Evolutionary conservation across 2,329 filamentous ascomycete species (phyloP), one percentile per base, ranked within the genome.

Genomic region (Pseudogymnoascus sp.): DNA sequence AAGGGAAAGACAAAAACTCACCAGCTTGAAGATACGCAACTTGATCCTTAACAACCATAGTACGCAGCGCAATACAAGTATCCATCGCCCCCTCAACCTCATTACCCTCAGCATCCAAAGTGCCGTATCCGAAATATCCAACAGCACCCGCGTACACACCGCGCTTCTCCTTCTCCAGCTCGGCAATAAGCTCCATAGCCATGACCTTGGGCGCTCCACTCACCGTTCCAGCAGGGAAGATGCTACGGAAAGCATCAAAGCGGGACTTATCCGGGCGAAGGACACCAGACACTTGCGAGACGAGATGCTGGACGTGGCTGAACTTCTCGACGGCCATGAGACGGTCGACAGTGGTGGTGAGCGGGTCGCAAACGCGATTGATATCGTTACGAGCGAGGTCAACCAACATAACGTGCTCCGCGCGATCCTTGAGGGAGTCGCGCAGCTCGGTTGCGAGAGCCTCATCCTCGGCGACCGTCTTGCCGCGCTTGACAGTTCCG

Each of bases 401-500:
- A 55, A 97, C 94, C 68, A 99, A 80, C 94, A 99, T 99, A 71
- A 97, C 92, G 78, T 97, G 92, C 77, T 96, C 90, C 59, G 90
- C 90, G 60, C 90, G 86, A 78, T 99, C 94, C 76, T 99, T 97
- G 67, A 96, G 80, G 61, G 87, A 95, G 69, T 79, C 83, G 58
- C 86, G 83, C 63, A 96, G 84, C 75, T 91, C 88, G 52, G 86
- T 81, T 8, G 92, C 92, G 27, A 97, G 84, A 13, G 78, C 79
- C 67, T 88, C 86, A 72, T 99, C 94, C 71, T 97, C 90, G 71
- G 90, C 88, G 2, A 86, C 78, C 1, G 87, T 90, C 70, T 84
- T 85, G 64, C 93, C 92, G 68, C 94, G 86, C 76, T 90, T 92
- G 62, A 97, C 92, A 0, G 94, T 99, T 61, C 94, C 94, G 10